Conservation (phyloP, 805 yeast species). For the Candida ascalaphidarum region DNA sequence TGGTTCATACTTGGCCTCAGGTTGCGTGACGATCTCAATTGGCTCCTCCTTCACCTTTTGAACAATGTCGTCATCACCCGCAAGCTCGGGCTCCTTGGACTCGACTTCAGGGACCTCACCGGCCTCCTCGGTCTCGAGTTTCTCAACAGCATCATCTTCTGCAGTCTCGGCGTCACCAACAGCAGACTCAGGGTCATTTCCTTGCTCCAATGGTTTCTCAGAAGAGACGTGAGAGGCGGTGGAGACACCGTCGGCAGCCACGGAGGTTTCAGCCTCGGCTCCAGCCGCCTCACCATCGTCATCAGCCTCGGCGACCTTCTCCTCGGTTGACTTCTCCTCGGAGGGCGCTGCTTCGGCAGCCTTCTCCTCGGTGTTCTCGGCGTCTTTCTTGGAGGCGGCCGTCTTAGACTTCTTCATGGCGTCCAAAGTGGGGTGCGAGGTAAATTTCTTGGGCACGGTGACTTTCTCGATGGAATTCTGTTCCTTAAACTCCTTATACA, state of each 20-base stretch:
- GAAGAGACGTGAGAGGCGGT: slow-evolving; percentile 1
- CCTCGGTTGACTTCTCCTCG: slow-evolving; percentile 1
- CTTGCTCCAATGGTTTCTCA: slow-evolving; percentile 6
- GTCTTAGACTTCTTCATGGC: slow-evolving; percentile 9
- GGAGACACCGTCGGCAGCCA: slow-evolving; percentile 1
- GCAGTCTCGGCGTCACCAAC: too few species aligned
- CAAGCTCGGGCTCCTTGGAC: too few species aligned
- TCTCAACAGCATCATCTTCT: neutral
- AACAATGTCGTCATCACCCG: slow-evolving; percentile 18
- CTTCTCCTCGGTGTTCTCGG: neutral
- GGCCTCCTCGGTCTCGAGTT: neutral
- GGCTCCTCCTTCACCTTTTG: slow-evolving; percentile 20
- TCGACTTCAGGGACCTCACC: neutral
- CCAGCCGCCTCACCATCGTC: slow-evolving; percentile 4
- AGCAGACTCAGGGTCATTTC: neutral
- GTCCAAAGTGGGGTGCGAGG: slow-evolving; percentile 30
- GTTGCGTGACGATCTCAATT: slow-evolving; percentile 25
- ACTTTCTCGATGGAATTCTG: slow-evolving; percentile 23
- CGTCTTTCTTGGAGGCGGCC: slow-evolving; percentile 2
- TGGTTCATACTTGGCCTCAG: slow-evolving; percentile 26
- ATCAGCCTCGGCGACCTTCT: slow-evolving; percentile 3
- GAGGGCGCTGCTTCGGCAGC: slow-evolving; percentile 3
- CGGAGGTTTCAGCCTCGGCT: slow-evolving; percentile 2
- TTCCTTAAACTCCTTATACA: slow-evolving; percentile 25
- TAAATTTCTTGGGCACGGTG: slow-evolving; percentile 31